Evolutionary conservation across 78 protist genomes (phyloP).

Genomic region (Trichosphaerium sp.): DNA sequence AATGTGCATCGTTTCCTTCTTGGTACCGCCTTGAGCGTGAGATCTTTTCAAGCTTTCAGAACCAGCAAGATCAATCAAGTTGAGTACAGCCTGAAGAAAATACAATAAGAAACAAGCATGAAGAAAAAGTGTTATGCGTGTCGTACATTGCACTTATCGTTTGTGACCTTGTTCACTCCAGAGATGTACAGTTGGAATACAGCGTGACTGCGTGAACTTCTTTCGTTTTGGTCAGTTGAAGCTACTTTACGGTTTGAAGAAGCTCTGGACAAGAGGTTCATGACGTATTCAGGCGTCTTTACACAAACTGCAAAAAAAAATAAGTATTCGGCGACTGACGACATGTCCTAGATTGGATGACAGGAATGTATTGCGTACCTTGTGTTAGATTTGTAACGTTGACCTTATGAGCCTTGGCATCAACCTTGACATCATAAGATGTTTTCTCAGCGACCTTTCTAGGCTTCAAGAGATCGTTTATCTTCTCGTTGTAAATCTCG

Average conservation of each 20-base stretch:
- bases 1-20: slow-evolving; percentile 78
- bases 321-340: neutral
- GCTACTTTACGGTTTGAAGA: slow-evolving; percentile 41
- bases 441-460: neutral
- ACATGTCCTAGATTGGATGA: too few relatives aligned
- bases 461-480: slow-evolving; percentile 23
- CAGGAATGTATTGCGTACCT: too few relatives aligned
- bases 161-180: slow-evolving; percentile 23
- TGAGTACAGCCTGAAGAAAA: slow-evolving; percentile 38
- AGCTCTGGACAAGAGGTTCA: slow-evolving; percentile 22
- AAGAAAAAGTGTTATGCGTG: neutral
- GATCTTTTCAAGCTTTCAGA: slow-evolving; percentile 47
- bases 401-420: neutral
- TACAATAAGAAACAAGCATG: too few relatives aligned
- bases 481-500: slow-evolving; percentile 64
- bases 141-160: too few relatives aligned
- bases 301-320: neutral
- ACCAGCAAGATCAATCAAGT: slow-evolving; percentile 66
- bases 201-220: slow-evolving; percentile 70
- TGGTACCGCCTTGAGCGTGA: slow-evolving; percentile 41
- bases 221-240: slow-evolving; percentile 54
- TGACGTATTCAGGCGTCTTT: slow-evolving; percentile 14
- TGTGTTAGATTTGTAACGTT: slow-evolving; percentile 8
- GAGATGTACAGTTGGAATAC: slow-evolving; percentile 47
- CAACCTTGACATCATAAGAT: slow-evolving; percentile 31